phyloP scores from a whole-genome alignment of 2,329 filamentous ascomycete genomes.

The Colletotrichum kahawae region DNA sequence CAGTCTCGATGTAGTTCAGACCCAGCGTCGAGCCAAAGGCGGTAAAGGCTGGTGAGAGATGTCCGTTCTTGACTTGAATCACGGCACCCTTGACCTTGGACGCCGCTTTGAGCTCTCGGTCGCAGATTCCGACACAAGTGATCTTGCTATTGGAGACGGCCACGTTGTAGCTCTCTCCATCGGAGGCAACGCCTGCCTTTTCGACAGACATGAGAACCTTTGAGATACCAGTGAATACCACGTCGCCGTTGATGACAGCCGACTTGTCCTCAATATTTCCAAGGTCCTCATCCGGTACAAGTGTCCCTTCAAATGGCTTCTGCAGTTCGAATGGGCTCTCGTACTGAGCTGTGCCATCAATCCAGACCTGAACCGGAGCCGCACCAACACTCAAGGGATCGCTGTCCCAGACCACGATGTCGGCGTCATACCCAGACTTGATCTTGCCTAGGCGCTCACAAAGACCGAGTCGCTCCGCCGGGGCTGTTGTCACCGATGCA shows the following conservation, averaged over 20 bases:
- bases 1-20: constrained; percentile 66
- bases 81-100: constrained; percentile 34
- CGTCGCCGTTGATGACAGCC: constrained; percentile 32
- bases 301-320: constrained; percentile 48
- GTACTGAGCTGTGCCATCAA: constrained; percentile 65
- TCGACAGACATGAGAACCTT: constrained; percentile 54
- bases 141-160: constrained; percentile 59
- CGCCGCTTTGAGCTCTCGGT: constrained; percentile 44
- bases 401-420: constrained; percentile 67
- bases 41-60: constrained; percentile 63
- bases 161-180: constrained; percentile 48
- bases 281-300: constrained; percentile 44
- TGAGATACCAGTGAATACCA: constrained; percentile 62
- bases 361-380: constrained; percentile 66
- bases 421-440: constrained; percentile 66
- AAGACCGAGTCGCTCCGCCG: constrained; percentile 62
- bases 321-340: constrained; percentile 57
- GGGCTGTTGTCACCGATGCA: constrained; percentile 61
- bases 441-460: constrained; percentile 63
- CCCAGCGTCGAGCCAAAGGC: constrained; percentile 66
- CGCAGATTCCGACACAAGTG: constrained; percentile 61
- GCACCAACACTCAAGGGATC: constrained; percentile 67
- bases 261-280: constrained; percentile 45
- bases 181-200: constrained; percentile 20
- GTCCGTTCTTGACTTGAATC: constrained; percentile 60